These are phyloP conservation scores for Saccharomyces uvarum DNA, from an alignment of 1,139 yeast species.

Conservation along the genomic window DNA sequence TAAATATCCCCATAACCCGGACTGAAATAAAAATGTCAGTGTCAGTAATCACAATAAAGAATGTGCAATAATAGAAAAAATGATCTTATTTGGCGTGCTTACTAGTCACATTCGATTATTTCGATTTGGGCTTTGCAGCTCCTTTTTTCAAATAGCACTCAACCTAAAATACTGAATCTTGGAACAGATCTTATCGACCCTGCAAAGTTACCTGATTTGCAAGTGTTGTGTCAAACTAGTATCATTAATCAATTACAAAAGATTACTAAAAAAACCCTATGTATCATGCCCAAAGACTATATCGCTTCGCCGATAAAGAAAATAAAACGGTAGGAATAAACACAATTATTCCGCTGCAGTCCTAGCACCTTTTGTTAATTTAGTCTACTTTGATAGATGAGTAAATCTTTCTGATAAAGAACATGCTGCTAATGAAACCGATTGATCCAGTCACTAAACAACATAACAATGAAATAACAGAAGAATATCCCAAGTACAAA, in stretches of 20 bases:
- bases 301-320: conserved; percentile 1
- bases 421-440: conserved; percentile 70
- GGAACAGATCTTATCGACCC: too few species aligned
- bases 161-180: too few species aligned
- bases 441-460: conserved; percentile 83
- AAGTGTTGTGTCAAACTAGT: not conserved
- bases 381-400: conserved; percentile 78
- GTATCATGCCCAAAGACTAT: not conserved
- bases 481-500: conserved; percentile 76
- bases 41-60: not conserved
- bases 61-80: too few species aligned
- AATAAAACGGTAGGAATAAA: conserved; percentile 4
- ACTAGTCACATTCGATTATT: too few species aligned
- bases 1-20: not conserved
- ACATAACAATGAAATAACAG: conserved; percentile 58
- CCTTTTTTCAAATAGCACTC: too few species aligned
- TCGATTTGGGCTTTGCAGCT: too few species aligned
- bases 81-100: too few species aligned
- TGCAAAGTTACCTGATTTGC: too few species aligned
- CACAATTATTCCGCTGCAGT: too few species aligned
- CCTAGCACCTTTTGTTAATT: not conserved
- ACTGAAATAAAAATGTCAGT: not conserved
- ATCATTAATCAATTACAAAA: not conserved
- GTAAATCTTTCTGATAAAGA: conserved; percentile 74
- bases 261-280: not conserved